These are phyloP conservation scores for Penicillium fimorum DNA, from an alignment of 495 filamentous ascomycete species.

Conservation along the genomic window DNA sequence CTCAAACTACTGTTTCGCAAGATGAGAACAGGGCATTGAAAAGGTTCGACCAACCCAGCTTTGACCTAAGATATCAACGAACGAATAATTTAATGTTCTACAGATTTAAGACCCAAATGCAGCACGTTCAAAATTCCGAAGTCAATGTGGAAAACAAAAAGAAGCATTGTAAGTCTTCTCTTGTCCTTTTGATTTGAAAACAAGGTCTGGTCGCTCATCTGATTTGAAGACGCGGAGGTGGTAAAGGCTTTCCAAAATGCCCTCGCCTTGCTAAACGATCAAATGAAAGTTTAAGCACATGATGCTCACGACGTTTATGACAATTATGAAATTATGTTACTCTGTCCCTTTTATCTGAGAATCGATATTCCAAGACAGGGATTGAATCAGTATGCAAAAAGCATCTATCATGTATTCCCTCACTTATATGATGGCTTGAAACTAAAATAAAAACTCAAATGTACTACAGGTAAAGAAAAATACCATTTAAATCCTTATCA, in stretches of 20 bases:
- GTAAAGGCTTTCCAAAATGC: slow-evolving; percentile 80
- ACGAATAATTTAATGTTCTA: slow-evolving; percentile 2
- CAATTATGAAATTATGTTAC: slow-evolving; percentile 1
- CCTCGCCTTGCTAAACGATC: slow-evolving; percentile 59
- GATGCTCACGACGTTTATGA: not conserved
- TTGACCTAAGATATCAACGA: not conserved
- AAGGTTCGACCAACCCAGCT: slow-evolving; percentile 43
- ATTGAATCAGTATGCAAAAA: not conserved
- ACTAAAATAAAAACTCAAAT: not conserved
- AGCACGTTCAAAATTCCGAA: slow-evolving; percentile 70
- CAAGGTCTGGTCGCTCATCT: slow-evolving; percentile 1
- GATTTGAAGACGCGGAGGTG: slow-evolving; percentile 64
- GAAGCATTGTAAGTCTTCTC: slow-evolving; percentile 60
- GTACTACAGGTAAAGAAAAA: not conserved
- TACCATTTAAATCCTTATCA: not conserved
- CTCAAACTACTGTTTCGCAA: slow-evolving; percentile 58
- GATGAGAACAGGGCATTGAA: slow-evolving; percentile 71
- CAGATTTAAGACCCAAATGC: slow-evolving; percentile 73
- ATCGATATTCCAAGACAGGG: not conserved
- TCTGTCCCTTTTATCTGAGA: not conserved
- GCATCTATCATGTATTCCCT: not conserved
- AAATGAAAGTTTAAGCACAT: slow-evolving; percentile 23
- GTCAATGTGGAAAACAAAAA: slow-evolving; percentile 65
- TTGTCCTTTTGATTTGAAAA: not conserved
- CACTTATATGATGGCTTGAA: not conserved